phyloP scores from a whole-genome alignment of 1,139 yeast species.

The Taphrina confusa region DNA sequence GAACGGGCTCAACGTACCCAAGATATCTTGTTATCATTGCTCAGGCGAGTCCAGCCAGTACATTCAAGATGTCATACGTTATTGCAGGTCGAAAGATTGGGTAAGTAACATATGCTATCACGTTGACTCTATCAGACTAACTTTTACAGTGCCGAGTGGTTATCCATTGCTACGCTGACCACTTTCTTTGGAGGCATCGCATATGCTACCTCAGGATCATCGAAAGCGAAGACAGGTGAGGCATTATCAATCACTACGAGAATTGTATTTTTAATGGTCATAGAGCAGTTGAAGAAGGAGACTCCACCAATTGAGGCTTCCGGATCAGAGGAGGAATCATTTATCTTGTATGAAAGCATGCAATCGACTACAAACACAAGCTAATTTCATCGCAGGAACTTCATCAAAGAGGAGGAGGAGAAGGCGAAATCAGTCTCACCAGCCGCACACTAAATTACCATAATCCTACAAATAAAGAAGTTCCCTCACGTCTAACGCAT shows the following conservation, averaged over 20 bases:
- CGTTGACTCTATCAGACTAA: background rate
- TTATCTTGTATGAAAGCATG: slow-evolving; percentile 15
- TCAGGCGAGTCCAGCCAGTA: too few relatives aligned
- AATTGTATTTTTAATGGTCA: too few relatives aligned
- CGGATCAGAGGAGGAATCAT: slow-evolving; percentile 32
- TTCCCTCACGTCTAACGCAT: too few relatives aligned
- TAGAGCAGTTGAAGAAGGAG: slow-evolving; percentile 26
- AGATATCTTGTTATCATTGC: too few relatives aligned
- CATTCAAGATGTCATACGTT: slow-evolving; percentile 32
- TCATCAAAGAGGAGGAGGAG: slow-evolving; percentile 34
- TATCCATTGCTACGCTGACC: slow-evolving; percentile 47
- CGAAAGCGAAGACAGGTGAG: slow-evolving; percentile 38
- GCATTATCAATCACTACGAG: too few relatives aligned
- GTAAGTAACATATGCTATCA: too few relatives aligned
- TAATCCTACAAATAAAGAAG: too few relatives aligned
- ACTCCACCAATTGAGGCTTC: slow-evolving; percentile 31
- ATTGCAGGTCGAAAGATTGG: slow-evolving; percentile 34
- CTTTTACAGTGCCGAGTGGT: slow-evolving; percentile 40
- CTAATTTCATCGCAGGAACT: slow-evolving; percentile 1
- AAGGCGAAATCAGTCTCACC: slow-evolving; percentile 28
- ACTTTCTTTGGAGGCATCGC: slow-evolving; percentile 45
- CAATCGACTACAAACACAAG: background rate
- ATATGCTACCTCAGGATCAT: slow-evolving; percentile 44
- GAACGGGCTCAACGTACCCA: too few relatives aligned
- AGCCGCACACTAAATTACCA: slow-evolving; percentile 29